Base-by-base conservation (phyloP, 805 yeast species). In the Wickerhamiella siamensis region DNA sequence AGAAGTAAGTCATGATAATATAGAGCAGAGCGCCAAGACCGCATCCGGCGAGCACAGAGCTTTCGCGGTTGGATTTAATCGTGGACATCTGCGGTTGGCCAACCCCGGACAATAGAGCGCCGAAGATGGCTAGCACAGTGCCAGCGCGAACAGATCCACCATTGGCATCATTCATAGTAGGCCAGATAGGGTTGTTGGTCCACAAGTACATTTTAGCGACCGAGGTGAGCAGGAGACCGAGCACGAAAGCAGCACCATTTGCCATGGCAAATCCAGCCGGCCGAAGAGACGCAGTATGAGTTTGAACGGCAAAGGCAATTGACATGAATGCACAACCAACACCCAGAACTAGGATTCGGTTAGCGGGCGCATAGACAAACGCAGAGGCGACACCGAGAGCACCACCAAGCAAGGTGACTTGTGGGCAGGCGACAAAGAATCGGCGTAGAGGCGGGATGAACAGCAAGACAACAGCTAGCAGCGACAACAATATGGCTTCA, bases 131-230 rank as follows among this genome's bases (percentile, higher is more conserved):
- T 39, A 80, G 45, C 3, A 66, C 59, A 2, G 84, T 59, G 33
- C 91, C 94, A 24, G 74, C 61, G 40, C 66, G 67, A 60, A 88
- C 88, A 68, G 75, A 74, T 12, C 98, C 98, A 16, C 96, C 95
- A 51, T 83, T 86, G 10, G 66, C 71, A 15, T 68, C 69, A 57
- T 86, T 78, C 87, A 91, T 78, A 39, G 87, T 80, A 22, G 97
- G 94, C 98, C 98, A 91, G 38, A 86, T 66, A 31, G 98, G 98
- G 57, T 91, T 91, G 56, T 87, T 87, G 2, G 97, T 75, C 62
- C 73, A 80, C 52, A 70, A 73, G 8, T 79, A 73, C 62, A 72
- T 80, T 56, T 91, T 91, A 16, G 83, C 66, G 24, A 83, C 72
- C 1, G 86, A 73, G 1, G 95, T 75, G 4, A 75, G 58, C 34